Base-by-base conservation (phyloP, 257 asterid species). In the Penstemon barbatus region DNA sequence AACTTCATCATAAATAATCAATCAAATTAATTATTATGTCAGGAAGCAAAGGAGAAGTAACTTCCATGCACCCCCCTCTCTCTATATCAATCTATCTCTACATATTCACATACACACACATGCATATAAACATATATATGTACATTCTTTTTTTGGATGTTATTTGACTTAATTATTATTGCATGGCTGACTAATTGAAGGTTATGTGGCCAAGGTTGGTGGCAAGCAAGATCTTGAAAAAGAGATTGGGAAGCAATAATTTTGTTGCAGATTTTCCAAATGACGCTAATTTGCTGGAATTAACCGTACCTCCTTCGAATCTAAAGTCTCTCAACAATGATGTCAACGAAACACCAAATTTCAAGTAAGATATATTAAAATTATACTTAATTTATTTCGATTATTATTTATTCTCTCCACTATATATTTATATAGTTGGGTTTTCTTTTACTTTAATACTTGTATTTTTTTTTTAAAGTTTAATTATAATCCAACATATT, bases 131-230 rank as follows among this genome's bases (percentile, higher is more conserved):
- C 11, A 38, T 40, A 4, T 73, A 2, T 63, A 3, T 49, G 5
- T 18, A 10, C 11, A 42, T 5, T 61, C 43, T 48, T 50, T 57
- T 57, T 63, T 55, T 63, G 7, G 44, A 63, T 45, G 33, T 10
- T 15, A 15, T 15, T 45, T 57, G 41, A 18, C 58, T 25, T 25
- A 25, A 25, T 25, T 25, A 25, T 9, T 7, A 15, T 69, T 70
- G 74, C 71, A 66, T 60, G 68, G 55, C 49, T 44, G 36, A 51
- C 6, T 62, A 42, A 13, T 36, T 57, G 68, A 70, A 83, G 87
- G 76, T 86, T 54, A 79, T 83, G 85, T 86, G 92, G 92, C 92
- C 92, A 7, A 81, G 79, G 61, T 78, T 86, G 77, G 83, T 86
- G 40, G 92, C 85, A 4, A 83, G 87, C 66, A 86, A 86, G 77